Percentiles rank a stretch among this genome's conserved stretches.
Conservation (phyloP, 257 asterid species). For the Plantago elongata region DNA sequence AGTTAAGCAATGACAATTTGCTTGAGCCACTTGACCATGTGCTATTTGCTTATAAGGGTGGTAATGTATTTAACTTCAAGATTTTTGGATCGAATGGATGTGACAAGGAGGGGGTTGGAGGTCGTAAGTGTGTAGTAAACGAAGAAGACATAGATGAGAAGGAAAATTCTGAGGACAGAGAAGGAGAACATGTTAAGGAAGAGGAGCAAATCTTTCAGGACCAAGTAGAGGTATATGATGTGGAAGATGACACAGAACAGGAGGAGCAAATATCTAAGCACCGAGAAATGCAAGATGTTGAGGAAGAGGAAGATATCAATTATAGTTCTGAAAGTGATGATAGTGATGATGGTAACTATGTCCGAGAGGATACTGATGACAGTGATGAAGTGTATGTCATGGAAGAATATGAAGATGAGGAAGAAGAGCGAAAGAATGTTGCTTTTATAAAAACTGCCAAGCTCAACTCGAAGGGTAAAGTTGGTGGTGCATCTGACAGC, state of each 20-base stretch:
- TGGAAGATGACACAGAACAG: too few species aligned
- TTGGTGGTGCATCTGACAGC: not conserved
- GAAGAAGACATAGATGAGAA: not conserved
- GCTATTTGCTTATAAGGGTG: slow-evolving; percentile 13
- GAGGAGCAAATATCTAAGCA: too few species aligned
- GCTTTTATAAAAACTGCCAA: too few species aligned
- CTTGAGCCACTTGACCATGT: slow-evolving; percentile 19
- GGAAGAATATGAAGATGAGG: not conserved
- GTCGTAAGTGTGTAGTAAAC: not conserved
- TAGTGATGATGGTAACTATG: not conserved
- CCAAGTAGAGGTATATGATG: not conserved
- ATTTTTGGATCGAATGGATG: slow-evolving; percentile 5
- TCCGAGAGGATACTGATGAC: not conserved
- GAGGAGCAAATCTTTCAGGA: not conserved
- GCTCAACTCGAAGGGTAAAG: not conserved
- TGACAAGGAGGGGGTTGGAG: not conserved
- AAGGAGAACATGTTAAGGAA: not conserved
- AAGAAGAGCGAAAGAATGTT: too few species aligned
- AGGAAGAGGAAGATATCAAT: not conserved
- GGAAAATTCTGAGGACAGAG: not conserved
- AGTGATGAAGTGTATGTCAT: not conserved
- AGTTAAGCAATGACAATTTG: slow-evolving; percentile 21
- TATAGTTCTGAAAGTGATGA: not conserved
- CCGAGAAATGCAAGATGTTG: not conserved
- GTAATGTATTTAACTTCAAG: slow-evolving; percentile 14